Conservation (phyloP, 1,284 basidiomycete species). For the Cystobasidiaceae sp. region DNA sequence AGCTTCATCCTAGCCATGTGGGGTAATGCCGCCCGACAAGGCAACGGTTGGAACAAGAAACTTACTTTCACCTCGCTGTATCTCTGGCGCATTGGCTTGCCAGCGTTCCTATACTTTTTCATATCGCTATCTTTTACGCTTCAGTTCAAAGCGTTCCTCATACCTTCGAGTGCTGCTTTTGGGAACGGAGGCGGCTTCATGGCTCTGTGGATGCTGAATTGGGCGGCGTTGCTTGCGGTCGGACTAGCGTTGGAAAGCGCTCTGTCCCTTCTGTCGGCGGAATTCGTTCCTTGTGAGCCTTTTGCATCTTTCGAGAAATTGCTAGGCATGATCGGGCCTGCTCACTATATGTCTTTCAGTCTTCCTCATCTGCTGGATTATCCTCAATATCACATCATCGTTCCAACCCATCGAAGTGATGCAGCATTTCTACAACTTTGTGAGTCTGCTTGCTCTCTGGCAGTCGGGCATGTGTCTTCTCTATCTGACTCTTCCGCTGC, state of each 20-base stretch:
- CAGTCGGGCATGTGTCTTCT: not conserved
- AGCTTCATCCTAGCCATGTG: slow-evolving; percentile 41
- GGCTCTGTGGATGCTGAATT: slow-evolving; percentile 46
- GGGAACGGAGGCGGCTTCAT: slow-evolving; percentile 45
- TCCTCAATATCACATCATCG: slow-evolving; percentile 42
- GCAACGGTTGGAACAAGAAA: slow-evolving; percentile 39
- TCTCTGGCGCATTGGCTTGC: slow-evolving; percentile 39
- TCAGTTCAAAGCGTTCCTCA: slow-evolving; percentile 43
- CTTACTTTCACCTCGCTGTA: slow-evolving; percentile 40
- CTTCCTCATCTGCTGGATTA: slow-evolving; percentile 45
- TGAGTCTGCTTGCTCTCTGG: not conserved
- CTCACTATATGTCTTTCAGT: slow-evolving; percentile 22
- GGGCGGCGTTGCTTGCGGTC: slow-evolving; percentile 41
- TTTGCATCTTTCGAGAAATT: not conserved
- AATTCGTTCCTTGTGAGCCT: slow-evolving; percentile 38
- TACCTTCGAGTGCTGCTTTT: slow-evolving; percentile 42
- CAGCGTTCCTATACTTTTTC: slow-evolving; percentile 43
- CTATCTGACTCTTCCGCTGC: not conserved
- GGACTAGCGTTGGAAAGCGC: slow-evolving; percentile 46
- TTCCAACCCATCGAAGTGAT: slow-evolving; percentile 44
- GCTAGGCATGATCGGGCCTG: not conserved
- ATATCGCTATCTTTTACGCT: slow-evolving; percentile 44
- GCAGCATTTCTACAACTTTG: slow-evolving; percentile 43
- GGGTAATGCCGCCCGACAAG: slow-evolving; percentile 37
- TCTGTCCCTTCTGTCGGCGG: slow-evolving; percentile 40